Conservation (phyloP, 371 early-diverging fungal species). For the Circinella umbellata region DNA sequence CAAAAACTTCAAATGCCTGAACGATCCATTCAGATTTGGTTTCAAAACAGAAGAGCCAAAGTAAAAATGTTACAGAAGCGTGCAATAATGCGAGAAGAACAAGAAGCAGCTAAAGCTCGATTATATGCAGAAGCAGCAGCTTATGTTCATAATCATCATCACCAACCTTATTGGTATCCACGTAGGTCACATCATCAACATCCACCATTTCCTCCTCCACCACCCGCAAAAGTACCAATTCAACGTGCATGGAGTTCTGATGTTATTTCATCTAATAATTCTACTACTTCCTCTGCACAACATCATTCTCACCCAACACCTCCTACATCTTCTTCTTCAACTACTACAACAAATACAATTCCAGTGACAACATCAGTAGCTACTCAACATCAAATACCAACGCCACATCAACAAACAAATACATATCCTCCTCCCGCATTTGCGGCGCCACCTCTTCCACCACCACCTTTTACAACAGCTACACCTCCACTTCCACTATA, state of each 20-base stretch:
- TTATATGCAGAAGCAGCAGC: conserved; percentile 39
- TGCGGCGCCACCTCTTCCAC: conserved; percentile 3
- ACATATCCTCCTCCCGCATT: background rate
- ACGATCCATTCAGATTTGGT: conserved; percentile 98
- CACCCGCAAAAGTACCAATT: conserved; percentile 26
- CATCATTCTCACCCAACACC: background rate
- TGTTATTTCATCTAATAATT: conserved; percentile 19
- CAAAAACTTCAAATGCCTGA: conserved; percentile 90
- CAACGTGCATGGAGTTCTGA: conserved; percentile 55
- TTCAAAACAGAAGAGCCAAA: conserved; percentile 98
- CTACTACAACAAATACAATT: background rate
- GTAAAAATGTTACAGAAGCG: conserved; percentile 74
- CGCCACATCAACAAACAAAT: too few relatives aligned
- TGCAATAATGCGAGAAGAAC: conserved; percentile 59
- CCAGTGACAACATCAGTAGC: background rate
- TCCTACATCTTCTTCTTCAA: background rate
- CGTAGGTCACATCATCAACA: conserved; percentile 13
- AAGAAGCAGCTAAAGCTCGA: conserved; percentile 46
- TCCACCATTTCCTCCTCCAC: background rate
- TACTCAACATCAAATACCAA: background rate
- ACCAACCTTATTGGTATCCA: conserved; percentile 18
- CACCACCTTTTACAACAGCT: conserved; percentile 6
- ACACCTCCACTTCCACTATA: background rate
- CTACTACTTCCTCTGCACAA: background rate
- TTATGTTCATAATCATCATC: conserved; percentile 19